phyloP scores from a whole-genome alignment of 768 basidiomycete genomes.

The Ephemerocybe angulata region DNA sequence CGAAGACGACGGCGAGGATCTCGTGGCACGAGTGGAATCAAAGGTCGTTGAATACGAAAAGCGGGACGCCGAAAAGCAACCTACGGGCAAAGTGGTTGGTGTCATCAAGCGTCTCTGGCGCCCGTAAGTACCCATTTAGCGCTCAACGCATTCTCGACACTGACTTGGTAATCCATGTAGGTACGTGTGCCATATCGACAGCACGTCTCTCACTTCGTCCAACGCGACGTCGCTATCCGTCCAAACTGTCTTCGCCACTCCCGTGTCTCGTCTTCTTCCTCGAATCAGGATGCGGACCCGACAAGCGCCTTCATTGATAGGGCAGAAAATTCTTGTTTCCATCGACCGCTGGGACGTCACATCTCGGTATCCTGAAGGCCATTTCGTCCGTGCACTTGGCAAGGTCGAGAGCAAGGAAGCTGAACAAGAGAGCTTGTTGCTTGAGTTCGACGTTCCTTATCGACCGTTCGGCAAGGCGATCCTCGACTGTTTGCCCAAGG shows the following conservation, averaged over 20 bases:
- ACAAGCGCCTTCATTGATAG: conserved; percentile 82
- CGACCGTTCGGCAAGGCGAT: conserved; percentile 96
- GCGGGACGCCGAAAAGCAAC: conserved; percentile 62
- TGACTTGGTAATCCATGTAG: conserved; percentile 42
- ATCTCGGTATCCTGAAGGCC: conserved; percentile 93
- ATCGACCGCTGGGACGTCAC: conserved; percentile 90
- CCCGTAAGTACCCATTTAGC: conserved; percentile 53
- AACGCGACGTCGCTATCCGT: conserved; percentile 75
- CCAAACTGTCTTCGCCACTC: conserved; percentile 92
- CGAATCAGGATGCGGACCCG: conserved; percentile 93
- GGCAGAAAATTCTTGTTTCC: conserved; percentile 93
- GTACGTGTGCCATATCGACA: conserved; percentile 94
- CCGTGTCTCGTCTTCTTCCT: conserved; percentile 86
- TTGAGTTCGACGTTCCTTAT: conserved; percentile 96
- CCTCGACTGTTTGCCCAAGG: conserved; percentile 79
- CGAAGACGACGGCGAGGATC: conserved; percentile 44
- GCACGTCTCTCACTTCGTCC: conserved; percentile 77
- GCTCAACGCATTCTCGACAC: too few species aligned
- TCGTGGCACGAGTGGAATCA: conserved; percentile 39
- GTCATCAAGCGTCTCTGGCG: conserved; percentile 95
- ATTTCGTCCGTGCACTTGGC: conserved; percentile 91
- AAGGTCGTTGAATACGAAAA: conserved; percentile 36
- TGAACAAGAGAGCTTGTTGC: conserved; percentile 86
- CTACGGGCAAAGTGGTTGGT: conserved; percentile 89
- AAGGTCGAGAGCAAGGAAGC: conserved; percentile 93